Evolutionary conservation across 148 eudicot genomes (phyloP), one percentile per base, ranked within the genome.

Genomic region (Amaranthus palmeri): DNA sequence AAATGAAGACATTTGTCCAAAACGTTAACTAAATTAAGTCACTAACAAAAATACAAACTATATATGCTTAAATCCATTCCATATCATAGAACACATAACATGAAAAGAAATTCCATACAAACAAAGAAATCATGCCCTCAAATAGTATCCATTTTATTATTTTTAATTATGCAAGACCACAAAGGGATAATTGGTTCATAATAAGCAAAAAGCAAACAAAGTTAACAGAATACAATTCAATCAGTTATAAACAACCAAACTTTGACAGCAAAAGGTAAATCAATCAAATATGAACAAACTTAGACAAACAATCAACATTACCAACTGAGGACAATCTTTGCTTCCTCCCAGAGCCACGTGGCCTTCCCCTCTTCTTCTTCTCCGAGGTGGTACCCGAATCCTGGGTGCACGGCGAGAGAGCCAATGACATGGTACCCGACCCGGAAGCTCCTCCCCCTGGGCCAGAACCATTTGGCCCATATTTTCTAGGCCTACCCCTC

Each of bases 401-500:
- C 7, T 88, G 82, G 12, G 86, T 82, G 6, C 86, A 85, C 3
- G 96, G 91, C 13, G 88, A 84, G 60, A 91, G 71, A 47, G 80
- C 93, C 60, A 93, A 71, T 8, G 92, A 66, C 80, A 91, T 80
- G 44, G 82, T 78, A 68, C 81, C 77, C 0, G 80, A 68, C 52
- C 80, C 84, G 0, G 82, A 57, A 4, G 56, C 68, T 13, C 62
- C 68, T 13, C 62, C 48, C 9, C 80, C 67, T 0, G 78, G 54
- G 25, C 68, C 78, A 43, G 97, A 72, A 17, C 96, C 97, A 82
- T 86, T 97, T 36, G 97, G 96, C 3, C 86, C 88, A 79, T 95
- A 95, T 12, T 95, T 95, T 65, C 98, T 75, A 4, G 98, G 98
- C 85, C 98, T 89, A n/a, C 98, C 98, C 72, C 98, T 88, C 82